phyloP scores from a whole-genome alignment of 2,329 filamentous ascomycete species.

The Xylariomycetidae sp. region DNA sequence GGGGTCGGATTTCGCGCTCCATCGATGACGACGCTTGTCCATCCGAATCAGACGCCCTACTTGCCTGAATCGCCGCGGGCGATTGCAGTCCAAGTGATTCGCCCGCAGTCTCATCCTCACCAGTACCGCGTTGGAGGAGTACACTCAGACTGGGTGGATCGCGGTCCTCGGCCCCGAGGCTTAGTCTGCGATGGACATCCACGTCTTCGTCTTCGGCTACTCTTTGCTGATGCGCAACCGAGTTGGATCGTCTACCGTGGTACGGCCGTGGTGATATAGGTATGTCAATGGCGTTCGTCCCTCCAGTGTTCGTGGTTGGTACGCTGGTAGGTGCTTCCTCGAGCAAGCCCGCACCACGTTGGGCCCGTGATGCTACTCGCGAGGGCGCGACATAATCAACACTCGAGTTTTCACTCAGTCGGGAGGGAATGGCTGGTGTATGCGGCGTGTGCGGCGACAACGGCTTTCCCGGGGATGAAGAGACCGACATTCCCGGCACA shows the following conservation, averaged over 20 bases:
- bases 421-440: constrained; percentile 86
- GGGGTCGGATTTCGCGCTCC: constrained; percentile 39
- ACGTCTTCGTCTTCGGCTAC: constrained; percentile 52
- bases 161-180: constrained; percentile 58
- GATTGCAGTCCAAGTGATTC: constrained; percentile 32
- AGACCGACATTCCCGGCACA: constrained; percentile 68
- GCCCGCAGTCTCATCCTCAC: constrained; percentile 28
- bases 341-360: constrained; percentile 20
- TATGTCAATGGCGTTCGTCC: constrained; percentile 65
- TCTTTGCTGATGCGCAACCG: constrained; percentile 59
- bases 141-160: constrained; percentile 60
- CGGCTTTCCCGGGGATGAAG: constrained; percentile 84
- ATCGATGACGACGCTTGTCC: constrained; percentile 32
- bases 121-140: constrained; percentile 43
- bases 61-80: constrained; percentile 34
- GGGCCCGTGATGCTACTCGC: constrained; percentile 20
- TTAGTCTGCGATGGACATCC: constrained; percentile 61
- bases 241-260: constrained; percentile 59
- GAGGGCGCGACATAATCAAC: constrained; percentile 51
- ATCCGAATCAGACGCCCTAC: constrained; percentile 33
- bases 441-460: constrained; percentile 87
- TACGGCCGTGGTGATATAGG: constrained; percentile 61
- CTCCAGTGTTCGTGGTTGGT: constrained; percentile 37
- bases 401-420: constrained; percentile 87
- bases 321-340: constrained; percentile 31